phyloP scores from a whole-genome alignment of 306 rosid species.

The Cicer pinnatifidum region DNA sequence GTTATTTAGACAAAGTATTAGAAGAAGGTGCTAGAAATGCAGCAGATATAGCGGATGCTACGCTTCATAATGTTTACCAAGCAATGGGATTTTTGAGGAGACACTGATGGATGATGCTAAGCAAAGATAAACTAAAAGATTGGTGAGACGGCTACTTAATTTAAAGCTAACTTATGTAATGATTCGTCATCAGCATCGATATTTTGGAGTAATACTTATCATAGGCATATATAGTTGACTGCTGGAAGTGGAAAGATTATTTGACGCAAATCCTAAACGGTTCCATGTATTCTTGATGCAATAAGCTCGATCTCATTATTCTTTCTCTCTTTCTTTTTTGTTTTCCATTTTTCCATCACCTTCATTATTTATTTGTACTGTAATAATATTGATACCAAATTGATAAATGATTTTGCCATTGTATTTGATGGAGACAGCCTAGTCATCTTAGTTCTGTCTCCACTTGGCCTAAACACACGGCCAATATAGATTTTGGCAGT shows the following conservation, averaged over 20 bases:
- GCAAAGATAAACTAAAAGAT: constrained; percentile 39
- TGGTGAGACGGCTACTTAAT: constrained; percentile 48
- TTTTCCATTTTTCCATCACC: constrained; percentile 3
- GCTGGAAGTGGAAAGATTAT: constrained; percentile 48
- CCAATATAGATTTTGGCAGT: not conserved
- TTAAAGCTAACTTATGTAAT: constrained; percentile 51
- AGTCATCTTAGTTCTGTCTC: constrained; percentile 5
- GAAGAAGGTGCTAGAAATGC: constrained; percentile 84
- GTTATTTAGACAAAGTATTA: constrained; percentile 81
- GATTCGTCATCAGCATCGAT: constrained; percentile 44
- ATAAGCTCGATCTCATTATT: constrained; percentile 26
- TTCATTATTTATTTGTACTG: constrained; percentile 4
- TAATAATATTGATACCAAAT: not conserved
- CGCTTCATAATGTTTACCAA: constrained; percentile 78
- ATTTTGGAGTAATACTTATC: constrained; percentile 46
- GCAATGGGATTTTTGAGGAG: constrained; percentile 90
- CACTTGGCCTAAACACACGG: too few species aligned
- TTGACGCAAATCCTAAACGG: constrained; percentile 43
- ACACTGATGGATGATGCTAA: constrained; percentile 50
- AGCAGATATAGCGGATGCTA: constrained; percentile 73
- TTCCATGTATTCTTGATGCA: constrained; percentile 44
- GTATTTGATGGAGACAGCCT: constrained; percentile 24
- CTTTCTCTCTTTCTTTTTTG: not conserved
- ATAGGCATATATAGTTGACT: constrained; percentile 49
- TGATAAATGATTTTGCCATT: constrained; percentile 32